Evolutionary conservation across 2,329 filamentous ascomycete species (phyloP), one percentile per base, ranked within the genome.

Genomic region (Aspergillus neotritici): DNA sequence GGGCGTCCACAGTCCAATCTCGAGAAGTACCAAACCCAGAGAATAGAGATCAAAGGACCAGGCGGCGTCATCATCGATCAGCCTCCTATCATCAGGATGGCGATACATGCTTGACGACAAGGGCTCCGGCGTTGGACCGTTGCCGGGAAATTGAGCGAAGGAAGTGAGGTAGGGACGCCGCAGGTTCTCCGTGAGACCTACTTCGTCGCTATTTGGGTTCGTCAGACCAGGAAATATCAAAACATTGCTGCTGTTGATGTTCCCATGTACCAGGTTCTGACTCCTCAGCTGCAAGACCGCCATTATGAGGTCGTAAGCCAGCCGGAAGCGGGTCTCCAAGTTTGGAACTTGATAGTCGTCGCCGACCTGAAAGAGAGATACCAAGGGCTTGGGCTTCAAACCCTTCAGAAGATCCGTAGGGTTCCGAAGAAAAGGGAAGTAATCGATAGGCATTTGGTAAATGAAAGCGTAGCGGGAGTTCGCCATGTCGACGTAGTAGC

Each of bases 191-290:
- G 57, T 62, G 55, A 62, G 57, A 34, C 57, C 62, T 32, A 57
- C 61, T 47, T 62, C 68, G 49, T 64, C 57, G 41, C 60, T 54
- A 36, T 54, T 53, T 3, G 62, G 54, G 35, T 57, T 60, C n/a
- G 57, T 62, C 12, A 61, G 48, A 4, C 60, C 65, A 2, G 62
- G 71, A 41, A 81, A 78, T 28, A 83, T 76, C 12, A 83, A 65
- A 21, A 83, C 71, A 54, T 82, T 83, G 59, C 73, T 79, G 64
- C 79, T 82, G 61, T 81, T 83, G 54, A 84, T 75, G 51, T 82
- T 79, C 38, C 79, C 76, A 62, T 83, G 80, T 5, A 76, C 70
- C 13, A 78, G 64, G 32, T 76, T 73, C 46, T 77, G 73, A 31
- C 71, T 73, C 60, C 82, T 73, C 28, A 83, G 61, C 43, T 77